Conservation (phyloP, 1,139 yeast genomes). For the Yamadazyma aaseri region DNA sequence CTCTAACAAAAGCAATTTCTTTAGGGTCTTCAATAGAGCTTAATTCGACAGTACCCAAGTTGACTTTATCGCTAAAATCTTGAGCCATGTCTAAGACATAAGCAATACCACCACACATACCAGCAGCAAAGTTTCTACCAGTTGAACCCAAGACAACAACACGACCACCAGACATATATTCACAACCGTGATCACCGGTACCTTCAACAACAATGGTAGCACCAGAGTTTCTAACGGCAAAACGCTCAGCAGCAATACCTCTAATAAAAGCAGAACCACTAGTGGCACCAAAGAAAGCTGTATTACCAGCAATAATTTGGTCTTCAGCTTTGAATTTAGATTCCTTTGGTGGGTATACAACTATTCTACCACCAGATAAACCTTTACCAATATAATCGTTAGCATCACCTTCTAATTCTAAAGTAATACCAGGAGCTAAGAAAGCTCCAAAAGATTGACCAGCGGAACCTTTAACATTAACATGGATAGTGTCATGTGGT, state of each 20-base stretch:
- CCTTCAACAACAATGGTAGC: constrained; percentile 97
- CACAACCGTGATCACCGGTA: constrained; percentile 98
- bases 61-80: constrained; percentile 80
- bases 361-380: constrained; percentile 89
- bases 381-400: constrained; percentile 98
- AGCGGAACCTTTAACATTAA: constrained; percentile 87
- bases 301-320: constrained; percentile 94
- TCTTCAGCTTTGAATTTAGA: constrained; percentile 91
- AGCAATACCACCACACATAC: constrained; percentile 99
- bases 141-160: constrained; percentile 89
- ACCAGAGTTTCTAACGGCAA: constrained; percentile 98
- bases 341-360: constrained; percentile 87
- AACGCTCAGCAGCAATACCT: constrained; percentile 98
- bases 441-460: constrained; percentile 99
- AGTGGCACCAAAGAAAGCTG: constrained; percentile 97
- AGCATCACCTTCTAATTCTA: constrained; percentile 95
- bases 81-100: constrained; percentile 95
- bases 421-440: constrained; percentile 92
- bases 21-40: constrained; percentile 77
- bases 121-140: constrained; percentile 97
- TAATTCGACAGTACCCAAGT: constrained; percentile 79
- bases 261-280: constrained; percentile 91
- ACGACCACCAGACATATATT: constrained; percentile 99
- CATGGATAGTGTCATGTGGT: constrained; percentile 95
- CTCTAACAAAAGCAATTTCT: constrained; percentile 93